Percentiles rank a stretch among this genome's conserved stretches.
Conservation (phyloP, 2,329 filamentous ascomycete species). For the Beauveria australis region DNA sequence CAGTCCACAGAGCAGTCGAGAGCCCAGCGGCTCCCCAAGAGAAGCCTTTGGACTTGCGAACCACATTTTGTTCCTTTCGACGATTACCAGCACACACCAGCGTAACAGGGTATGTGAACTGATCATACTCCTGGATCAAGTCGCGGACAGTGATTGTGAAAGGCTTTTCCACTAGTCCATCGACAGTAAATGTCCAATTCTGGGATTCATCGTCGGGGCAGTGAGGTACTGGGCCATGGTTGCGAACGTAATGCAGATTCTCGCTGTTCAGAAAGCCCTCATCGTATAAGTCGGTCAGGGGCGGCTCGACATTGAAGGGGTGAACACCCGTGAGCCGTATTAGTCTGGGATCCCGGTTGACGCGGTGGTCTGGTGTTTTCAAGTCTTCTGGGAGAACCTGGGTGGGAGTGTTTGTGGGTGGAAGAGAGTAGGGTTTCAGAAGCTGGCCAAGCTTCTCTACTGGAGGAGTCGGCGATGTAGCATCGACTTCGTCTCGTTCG, state of each 20-base stretch:
- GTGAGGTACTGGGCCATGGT: constrained; percentile 75
- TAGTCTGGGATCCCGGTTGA: constrained; percentile 69
- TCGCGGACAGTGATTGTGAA: constrained; percentile 64
- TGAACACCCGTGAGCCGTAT: constrained; percentile 83
- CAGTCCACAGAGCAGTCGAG: constrained; percentile 83
- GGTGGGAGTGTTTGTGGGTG: constrained; percentile 54
- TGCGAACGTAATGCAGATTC: constrained; percentile 84
- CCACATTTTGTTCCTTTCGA: constrained; percentile 85
- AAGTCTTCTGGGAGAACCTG: constrained; percentile 65
- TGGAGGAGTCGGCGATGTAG: not conserved
- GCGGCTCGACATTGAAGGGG: constrained; percentile 85
- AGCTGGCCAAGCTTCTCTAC: constrained; percentile 12
- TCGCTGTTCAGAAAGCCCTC: constrained; percentile 79
- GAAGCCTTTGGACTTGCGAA: constrained; percentile 87
- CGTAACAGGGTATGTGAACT: constrained; percentile 78
- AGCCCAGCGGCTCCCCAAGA: constrained; percentile 86
- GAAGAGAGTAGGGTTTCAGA: constrained; percentile 49
- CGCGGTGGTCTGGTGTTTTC: constrained; percentile 75
- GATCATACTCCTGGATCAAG: constrained; percentile 65
- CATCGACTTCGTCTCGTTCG: constrained; percentile 13
- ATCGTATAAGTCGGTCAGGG: constrained; percentile 68
- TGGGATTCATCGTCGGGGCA: constrained; percentile 64
- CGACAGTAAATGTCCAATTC: constrained; percentile 75
- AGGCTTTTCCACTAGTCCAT: constrained; percentile 75
- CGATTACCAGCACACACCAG: constrained; percentile 89